These are phyloP conservation scores for Candida gorgasii DNA, from an alignment of 805 yeast genomes.

Conservation along the genomic window DNA sequence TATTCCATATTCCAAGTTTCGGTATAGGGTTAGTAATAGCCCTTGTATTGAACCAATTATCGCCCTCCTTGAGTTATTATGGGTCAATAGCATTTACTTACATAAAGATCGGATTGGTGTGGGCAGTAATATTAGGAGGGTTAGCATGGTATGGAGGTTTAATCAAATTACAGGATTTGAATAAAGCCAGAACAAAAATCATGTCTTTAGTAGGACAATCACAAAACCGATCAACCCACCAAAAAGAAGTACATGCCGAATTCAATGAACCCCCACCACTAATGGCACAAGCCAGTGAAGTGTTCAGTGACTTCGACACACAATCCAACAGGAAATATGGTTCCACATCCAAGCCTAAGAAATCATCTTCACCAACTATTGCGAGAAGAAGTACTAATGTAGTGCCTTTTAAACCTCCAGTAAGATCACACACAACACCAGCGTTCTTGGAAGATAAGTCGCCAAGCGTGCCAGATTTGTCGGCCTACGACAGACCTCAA, in stretches of 20 bases:
- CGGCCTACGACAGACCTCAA: constrained; percentile 9
- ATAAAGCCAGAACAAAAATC: neutral
- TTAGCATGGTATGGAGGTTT: constrained; percentile 34
- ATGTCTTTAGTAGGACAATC: neutral
- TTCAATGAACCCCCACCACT: constrained; percentile 10
- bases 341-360: no score
- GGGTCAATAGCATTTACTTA: constrained; percentile 20
- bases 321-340: neutral
- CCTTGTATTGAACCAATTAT: constrained; percentile 20
- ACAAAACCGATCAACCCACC: no score
- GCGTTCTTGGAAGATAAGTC: constrained; percentile 6
- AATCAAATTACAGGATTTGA: constrained; percentile 13
- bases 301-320: constrained; percentile 1
- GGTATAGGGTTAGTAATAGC: constrained; percentile 27
- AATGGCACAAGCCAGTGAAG: constrained; percentile 13
- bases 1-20: constrained; percentile 30
- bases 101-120: constrained; percentile 24
- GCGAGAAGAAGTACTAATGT: constrained; percentile 21
- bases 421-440: constrained; percentile 7
- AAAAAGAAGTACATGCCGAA: neutral
- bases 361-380: constrained; percentile 15
- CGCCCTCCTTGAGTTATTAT: constrained; percentile 24
- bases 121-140: constrained; percentile 25
- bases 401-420: constrained; percentile 22
- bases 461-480: constrained; percentile 22